Percentiles rank a stretch among this genome's conserved stretches.
phyloP scores from a whole-genome alignment of 2,329 filamentous ascomycete genomes.

The Arachnopeziza araneosa region DNA sequence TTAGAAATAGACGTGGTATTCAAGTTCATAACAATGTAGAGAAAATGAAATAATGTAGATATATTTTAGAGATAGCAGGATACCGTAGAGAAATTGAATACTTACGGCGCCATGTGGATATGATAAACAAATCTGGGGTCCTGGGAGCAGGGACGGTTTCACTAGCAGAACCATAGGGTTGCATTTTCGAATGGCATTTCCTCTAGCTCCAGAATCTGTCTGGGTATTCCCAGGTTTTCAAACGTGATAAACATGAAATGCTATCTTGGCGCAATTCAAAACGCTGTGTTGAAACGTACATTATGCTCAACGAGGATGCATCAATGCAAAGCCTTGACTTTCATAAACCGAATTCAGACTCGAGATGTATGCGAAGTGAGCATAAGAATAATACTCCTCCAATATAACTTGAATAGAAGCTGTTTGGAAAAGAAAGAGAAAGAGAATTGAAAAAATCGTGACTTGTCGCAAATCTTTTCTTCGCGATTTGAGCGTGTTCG shows the following conservation, averaged over 20 bases:
- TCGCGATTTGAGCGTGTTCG: too few relatives aligned
- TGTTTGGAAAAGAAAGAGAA: too few relatives aligned
- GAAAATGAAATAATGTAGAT: background rate
- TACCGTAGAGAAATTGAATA: too few relatives aligned
- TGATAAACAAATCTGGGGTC: background rate
- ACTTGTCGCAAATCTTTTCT: too few relatives aligned
- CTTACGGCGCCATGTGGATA: background rate
- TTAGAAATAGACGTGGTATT: background rate
- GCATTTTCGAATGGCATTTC: background rate
- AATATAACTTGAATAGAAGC: too few relatives aligned
- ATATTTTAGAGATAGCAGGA: background rate
- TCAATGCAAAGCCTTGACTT: background rate
- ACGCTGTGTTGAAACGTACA: background rate
- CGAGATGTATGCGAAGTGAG: background rate
- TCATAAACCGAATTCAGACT: background rate
- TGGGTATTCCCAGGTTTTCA: background rate
- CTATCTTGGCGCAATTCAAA: background rate
- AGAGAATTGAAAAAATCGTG: too few relatives aligned
- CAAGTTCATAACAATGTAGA: background rate
- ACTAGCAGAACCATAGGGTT: background rate
- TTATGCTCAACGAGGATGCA: background rate
- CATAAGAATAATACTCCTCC: too few relatives aligned
- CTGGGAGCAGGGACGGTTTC: background rate
- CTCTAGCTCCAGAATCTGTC: background rate
- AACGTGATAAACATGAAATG: background rate